Evolutionary conservation across 306 rosid species (phyloP), one percentile per base, ranked within the genome.

Genomic region (Sphenostylis stenocarpa): DNA sequence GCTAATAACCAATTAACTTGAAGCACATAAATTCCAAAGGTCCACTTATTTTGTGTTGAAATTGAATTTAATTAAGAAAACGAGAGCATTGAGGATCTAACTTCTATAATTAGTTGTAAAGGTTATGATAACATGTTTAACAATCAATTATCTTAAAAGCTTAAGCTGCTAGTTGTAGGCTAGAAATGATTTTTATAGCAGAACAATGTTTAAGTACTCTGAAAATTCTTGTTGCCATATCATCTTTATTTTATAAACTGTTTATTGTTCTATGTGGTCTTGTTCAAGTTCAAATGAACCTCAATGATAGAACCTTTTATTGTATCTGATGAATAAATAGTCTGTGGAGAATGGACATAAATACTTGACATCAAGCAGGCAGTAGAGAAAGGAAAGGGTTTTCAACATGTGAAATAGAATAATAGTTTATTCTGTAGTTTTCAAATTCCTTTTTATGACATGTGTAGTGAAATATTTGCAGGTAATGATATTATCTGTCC

Each of bases 401-500:
- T 57, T 47, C 63, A 57, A 16, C 58, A 3, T 23, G 21, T 21
- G 70, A 26, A n/a, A 61, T 14, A 4, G 26, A 45, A 4, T 49
- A 58, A 44, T 29, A 53, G 16, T 69, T 45, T 78, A 60, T 57
- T 43, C 16, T 45, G 67, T 56, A 34, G 24, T 3, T 19, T 47
- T 14, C 34, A 23, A 67, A 58, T 43, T 38, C 51, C 69, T 64
- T 58, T 7, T 75, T 33, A 16, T 72, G 63, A 73, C 72, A 39
- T 6, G 15, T 80, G 70, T 12, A 48, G 31, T 73, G 51, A 65
- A 73, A 68, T 67, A 33, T 81, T 83, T 80, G 86, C 88, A 94
- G 98, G 81, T 94, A 36, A 81, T 94, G 83, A 60, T 91, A 75
- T 67, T 82, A 72, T 13, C 85, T 39, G 38, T 90, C 83, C 76